These are phyloP conservation scores for Triangularia setosa DNA, from an alignment of 2,329 filamentous ascomycete genomes.

Conservation along the genomic window DNA sequence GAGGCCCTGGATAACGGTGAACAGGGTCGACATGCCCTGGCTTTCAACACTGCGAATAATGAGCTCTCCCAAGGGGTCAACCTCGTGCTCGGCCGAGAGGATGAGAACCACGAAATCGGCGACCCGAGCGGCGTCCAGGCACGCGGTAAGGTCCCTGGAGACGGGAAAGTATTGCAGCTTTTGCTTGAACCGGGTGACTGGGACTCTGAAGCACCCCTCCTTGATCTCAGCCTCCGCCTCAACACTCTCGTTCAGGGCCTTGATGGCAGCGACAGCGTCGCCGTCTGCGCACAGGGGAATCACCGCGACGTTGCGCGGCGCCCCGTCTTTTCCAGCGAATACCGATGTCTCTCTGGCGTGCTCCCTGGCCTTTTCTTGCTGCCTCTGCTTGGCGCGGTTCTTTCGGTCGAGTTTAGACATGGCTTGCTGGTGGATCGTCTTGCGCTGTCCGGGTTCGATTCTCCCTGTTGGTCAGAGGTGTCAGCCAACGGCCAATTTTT, in stretches of 20 bases:
- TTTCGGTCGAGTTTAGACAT: conserved; percentile 96
- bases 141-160: conserved; percentile 68
- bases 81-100: conserved; percentile 76
- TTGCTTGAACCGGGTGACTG: conserved; percentile 90
- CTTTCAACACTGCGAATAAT: conserved; percentile 84
- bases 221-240: conserved; percentile 68
- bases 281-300: conserved; percentile 76
- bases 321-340: conserved; percentile 82
- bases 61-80: conserved; percentile 78
- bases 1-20: conserved; percentile 77
- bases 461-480: conserved; percentile 56
- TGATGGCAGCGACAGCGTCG: conserved; percentile 63
- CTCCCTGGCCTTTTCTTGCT: conserved; percentile 77
- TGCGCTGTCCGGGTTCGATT: conserved; percentile 71
- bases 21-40: conserved; percentile 90
- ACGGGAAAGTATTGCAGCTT: conserved; percentile 81
- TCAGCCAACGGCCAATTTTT: conserved; percentile 1
- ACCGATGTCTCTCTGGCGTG: conserved; percentile 74
- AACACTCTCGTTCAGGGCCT: conserved; percentile 69
- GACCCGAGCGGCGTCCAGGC: conserved; percentile 78
- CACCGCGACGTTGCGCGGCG: conserved; percentile 82
- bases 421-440: conserved; percentile 90
- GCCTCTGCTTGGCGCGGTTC: conserved; percentile 90
- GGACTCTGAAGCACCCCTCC: conserved; percentile 55
- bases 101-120: conserved; percentile 91